Evolutionary conservation across 169 alveolate species (phyloP).

Genomic region (Eimeria acervulina): DNA sequence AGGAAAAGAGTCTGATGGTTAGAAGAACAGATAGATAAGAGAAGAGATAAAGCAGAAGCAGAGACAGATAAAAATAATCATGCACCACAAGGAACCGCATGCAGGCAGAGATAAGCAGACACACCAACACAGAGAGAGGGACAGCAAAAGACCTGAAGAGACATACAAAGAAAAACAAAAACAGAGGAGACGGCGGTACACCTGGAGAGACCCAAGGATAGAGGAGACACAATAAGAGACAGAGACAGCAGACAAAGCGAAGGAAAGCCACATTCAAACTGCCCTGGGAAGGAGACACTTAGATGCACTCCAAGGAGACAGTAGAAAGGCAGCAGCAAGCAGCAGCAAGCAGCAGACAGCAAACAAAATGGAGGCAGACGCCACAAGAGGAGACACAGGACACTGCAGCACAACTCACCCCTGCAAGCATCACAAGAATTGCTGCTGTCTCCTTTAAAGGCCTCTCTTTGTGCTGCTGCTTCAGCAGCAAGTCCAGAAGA

Average conservation of each 20-base stretch:
- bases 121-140: too few species aligned
- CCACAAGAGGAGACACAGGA: background rate
- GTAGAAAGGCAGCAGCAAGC: too few species aligned
- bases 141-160: too few species aligned
- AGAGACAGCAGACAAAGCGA: background rate
- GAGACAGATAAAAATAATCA: too few species aligned
- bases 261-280: background rate
- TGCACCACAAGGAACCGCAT: too few species aligned
- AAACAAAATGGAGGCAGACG: background rate
- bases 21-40: background rate
- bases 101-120: too few species aligned
- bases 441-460: conserved; percentile 3
- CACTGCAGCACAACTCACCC: background rate
- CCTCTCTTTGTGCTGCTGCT: background rate
- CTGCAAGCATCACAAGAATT: background rate
- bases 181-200: too few species aligned
- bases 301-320: background rate
- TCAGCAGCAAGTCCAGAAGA: background rate
- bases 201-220: background rate
- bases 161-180: too few species aligned
- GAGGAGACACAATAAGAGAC: background rate
- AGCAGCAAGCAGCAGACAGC: background rate
- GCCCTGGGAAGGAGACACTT: background rate
- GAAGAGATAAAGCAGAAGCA: too few species aligned
- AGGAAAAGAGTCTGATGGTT: too few species aligned